Base-by-base conservation (phyloP, 2,329 filamentous ascomycete species). In the Stachybotrys chlorohalonatus region DNA sequence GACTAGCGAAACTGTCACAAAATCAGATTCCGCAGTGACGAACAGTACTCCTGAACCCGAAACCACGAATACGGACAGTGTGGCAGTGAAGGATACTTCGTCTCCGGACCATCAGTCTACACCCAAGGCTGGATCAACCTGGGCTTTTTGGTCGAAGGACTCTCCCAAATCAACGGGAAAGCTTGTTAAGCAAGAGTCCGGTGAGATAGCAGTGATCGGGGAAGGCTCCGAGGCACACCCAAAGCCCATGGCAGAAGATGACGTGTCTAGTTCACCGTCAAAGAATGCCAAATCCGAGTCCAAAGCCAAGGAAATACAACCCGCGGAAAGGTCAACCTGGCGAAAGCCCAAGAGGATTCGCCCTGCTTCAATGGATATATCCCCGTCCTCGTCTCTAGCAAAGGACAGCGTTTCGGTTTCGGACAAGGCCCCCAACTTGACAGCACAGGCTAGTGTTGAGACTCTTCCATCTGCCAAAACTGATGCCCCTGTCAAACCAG, bases 71-170 rank as follows among this genome's bases (percentile, higher is more conserved):
- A 57, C 68, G 1, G 69, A 73, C 6, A 73, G 79, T 58, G 63
- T 78, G 60, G 62, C 72, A 58, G 67, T 76, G 70, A 55, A 74
- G 50, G 74, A 81, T 59, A 72, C 72, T 2, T 64, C 71, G 5
- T 57, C 67, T 13, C 53, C 63, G n/a, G 60, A 66, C 8, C 57
- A 70, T 8, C 46, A 47, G 9, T 16, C 15, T n/a, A 47, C 46
- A n/a, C 76, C 76, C 6, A 73, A 78, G 15, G 73, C 76, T 16
- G 81, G 81, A 11, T 87, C 87, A 0, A 88, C 85, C 0, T 93
- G 89, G 89, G 88, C 86, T 0, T 92, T 93, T 60, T 93, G 88
- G 88, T 90, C 85, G 13, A 81, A 78, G 49, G 83, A 86, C 59
- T 69, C 75, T 1, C 66, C 72, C 7, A 73, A 70, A 47, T 60